Evolutionary conservation across 768 basidiomycete genomes (phyloP).

Genomic region (Termitomyces eurrhizus): DNA sequence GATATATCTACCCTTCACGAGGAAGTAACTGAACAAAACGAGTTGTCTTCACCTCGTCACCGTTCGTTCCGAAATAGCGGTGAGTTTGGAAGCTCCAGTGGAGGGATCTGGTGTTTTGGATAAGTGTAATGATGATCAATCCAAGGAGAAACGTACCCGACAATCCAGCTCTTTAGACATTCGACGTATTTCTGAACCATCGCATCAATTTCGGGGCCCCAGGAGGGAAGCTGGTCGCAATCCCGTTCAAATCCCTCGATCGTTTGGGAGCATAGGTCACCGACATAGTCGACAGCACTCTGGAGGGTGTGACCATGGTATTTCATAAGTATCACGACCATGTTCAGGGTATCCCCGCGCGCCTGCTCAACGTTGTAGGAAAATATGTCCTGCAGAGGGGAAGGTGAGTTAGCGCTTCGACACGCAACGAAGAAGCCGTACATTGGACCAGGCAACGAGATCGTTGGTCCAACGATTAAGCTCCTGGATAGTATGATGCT

Average conservation of each 20-base stretch:
- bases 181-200: slow-evolving; percentile 56
- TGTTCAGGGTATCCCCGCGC: slow-evolving; percentile 65
- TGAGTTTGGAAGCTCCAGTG: slow-evolving; percentile 72
- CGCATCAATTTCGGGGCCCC: slow-evolving; percentile 56
- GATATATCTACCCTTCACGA: slow-evolving; percentile 8
- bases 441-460: slow-evolving; percentile 82
- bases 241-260: slow-evolving; percentile 50
- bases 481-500: slow-evolving; percentile 55
- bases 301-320: slow-evolving; percentile 56
- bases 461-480: slow-evolving; percentile 72
- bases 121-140: slow-evolving; percentile 1
- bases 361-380: slow-evolving; percentile 77
- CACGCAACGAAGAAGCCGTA: slow-evolving; percentile 27
- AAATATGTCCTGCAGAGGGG: slow-evolving; percentile 54
- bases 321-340: slow-evolving; percentile 67
- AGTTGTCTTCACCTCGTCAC: slow-evolving; percentile 49
- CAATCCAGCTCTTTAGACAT: slow-evolving; percentile 69
- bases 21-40: slow-evolving; percentile 51
- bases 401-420: not conserved
- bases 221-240: slow-evolving; percentile 49
- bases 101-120: slow-evolving; percentile 34
- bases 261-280: slow-evolving; percentile 52
- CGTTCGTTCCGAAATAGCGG: slow-evolving; percentile 64
- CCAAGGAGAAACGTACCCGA: slow-evolving; percentile 38
- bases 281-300: slow-evolving; percentile 60